Evolutionary conservation across 164 flowering plant genomes (phyloP).

Genomic region (Hamamelis virginiana): DNA sequence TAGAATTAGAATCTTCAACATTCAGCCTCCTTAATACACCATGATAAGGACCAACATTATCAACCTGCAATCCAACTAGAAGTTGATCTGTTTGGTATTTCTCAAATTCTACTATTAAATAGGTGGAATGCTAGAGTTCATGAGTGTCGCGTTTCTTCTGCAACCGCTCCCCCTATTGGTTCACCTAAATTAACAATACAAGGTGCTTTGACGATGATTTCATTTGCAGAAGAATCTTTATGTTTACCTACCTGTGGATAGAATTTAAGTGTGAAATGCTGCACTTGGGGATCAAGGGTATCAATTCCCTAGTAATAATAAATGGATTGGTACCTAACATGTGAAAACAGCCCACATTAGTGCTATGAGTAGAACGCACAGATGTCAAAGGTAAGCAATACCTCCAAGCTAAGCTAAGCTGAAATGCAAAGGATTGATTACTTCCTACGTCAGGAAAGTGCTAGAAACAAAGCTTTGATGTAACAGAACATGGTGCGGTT

Average conservation of each 20-base stretch:
- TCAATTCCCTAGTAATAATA: background rate
- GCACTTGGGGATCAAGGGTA: background rate
- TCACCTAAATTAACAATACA: no score
- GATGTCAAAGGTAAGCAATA: background rate
- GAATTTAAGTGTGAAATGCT: no score
- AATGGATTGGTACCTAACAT: conserved; percentile 4
- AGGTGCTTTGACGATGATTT: background rate
- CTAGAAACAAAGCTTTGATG: background rate
- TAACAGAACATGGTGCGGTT: background rate
- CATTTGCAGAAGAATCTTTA: background rate
- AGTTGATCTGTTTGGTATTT: background rate
- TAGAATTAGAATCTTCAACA: conserved; percentile 11
- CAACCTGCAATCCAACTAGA: conserved; percentile 2
- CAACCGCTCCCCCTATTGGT: no score
- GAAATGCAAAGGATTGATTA: background rate
- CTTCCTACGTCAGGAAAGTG: background rate
- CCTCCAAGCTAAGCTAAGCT: background rate
- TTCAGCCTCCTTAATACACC: background rate
- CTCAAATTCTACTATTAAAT: background rate
- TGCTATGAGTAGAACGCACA: background rate
- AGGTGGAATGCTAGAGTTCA: background rate
- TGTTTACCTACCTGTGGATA: no score
- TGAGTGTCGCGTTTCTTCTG: background rate
- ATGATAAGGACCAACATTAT: background rate
- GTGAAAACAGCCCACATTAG: conserved; percentile 1